Conservation (phyloP, 2,329 filamentous ascomycete species). For the Exophiala alcalophila region DNA sequence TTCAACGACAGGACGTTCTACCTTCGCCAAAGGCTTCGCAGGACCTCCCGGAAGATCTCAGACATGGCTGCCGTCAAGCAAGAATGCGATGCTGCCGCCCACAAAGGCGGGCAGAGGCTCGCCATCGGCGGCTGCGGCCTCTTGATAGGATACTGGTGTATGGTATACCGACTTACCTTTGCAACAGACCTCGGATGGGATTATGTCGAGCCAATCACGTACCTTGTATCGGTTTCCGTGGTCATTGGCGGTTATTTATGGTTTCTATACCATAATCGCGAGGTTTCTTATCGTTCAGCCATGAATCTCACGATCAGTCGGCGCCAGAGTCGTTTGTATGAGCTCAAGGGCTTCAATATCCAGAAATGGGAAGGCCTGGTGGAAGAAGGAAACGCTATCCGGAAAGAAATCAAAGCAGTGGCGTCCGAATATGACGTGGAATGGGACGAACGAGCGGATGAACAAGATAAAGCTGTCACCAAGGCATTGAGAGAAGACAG, state of each 20-base stretch:
- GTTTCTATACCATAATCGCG: slow-evolving; percentile 89
- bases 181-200: slow-evolving; percentile 82
- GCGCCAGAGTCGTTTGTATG: slow-evolving; percentile 73
- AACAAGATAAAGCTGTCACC: slow-evolving; percentile 61
- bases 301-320: slow-evolving; percentile 82
- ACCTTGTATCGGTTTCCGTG: slow-evolving; percentile 64
- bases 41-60: slow-evolving; percentile 66
- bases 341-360: slow-evolving; percentile 70
- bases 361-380: slow-evolving; percentile 74
- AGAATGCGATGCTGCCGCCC: slow-evolving; percentile 75
- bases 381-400: slow-evolving; percentile 72
- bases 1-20: slow-evolving; percentile 92
- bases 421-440: slow-evolving; percentile 87
- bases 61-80: slow-evolving; percentile 70
- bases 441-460: slow-evolving; percentile 75
- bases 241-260: slow-evolving; percentile 89
- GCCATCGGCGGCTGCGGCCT: slow-evolving; percentile 75
- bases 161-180: slow-evolving; percentile 68
- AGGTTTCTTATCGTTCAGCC: slow-evolving; percentile 81
- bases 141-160: slow-evolving; percentile 74
- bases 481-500: slow-evolving; percentile 53
- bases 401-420: slow-evolving; percentile 74
- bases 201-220: slow-evolving; percentile 66
- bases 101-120: slow-evolving; percentile 71
- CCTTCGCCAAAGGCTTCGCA: slow-evolving; percentile 71